These are phyloP conservation scores for Nemania bipapillata DNA, from an alignment of 2,329 filamentous ascomycete genomes.

Conservation along the genomic window DNA sequence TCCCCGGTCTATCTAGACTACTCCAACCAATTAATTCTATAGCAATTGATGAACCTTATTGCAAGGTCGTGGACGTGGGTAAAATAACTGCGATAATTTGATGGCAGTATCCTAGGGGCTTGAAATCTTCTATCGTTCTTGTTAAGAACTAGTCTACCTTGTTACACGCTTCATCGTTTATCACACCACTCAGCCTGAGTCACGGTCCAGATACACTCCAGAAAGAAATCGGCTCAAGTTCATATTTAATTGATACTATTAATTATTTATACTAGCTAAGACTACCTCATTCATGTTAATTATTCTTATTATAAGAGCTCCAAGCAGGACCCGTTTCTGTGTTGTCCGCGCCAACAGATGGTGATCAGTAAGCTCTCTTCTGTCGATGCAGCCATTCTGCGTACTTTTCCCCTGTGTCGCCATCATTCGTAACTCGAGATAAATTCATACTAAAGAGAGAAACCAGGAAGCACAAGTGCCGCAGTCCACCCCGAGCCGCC, in stretches of 20 bases:
- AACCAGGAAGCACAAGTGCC: background rate
- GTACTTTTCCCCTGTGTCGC: background rate
- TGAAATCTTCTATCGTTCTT: background rate
- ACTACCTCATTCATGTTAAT: slow-evolving; percentile 6
- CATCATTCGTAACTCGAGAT: background rate
- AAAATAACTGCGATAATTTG: background rate
- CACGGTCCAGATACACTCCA: background rate
- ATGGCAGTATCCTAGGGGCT: background rate
- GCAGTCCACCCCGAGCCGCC: slow-evolving; percentile 16
- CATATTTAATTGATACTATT: background rate
- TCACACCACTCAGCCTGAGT: background rate
- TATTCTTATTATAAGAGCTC: slow-evolving; percentile 15
- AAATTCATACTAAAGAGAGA: background rate
- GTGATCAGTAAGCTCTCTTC: background rate
- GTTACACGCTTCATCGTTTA: background rate
- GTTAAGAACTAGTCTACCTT: background rate
- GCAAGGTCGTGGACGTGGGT: background rate
- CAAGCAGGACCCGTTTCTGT: background rate
- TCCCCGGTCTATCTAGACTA: too few relatives aligned
- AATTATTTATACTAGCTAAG: slow-evolving; percentile 14
- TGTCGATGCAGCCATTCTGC: background rate
- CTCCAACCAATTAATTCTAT: background rate
- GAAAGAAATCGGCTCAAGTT: background rate
- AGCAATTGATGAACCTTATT: background rate
- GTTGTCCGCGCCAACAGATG: background rate